Base-by-base conservation (phyloP, 371 early-diverging fungal species). In the Mortierella sp. region DNA sequence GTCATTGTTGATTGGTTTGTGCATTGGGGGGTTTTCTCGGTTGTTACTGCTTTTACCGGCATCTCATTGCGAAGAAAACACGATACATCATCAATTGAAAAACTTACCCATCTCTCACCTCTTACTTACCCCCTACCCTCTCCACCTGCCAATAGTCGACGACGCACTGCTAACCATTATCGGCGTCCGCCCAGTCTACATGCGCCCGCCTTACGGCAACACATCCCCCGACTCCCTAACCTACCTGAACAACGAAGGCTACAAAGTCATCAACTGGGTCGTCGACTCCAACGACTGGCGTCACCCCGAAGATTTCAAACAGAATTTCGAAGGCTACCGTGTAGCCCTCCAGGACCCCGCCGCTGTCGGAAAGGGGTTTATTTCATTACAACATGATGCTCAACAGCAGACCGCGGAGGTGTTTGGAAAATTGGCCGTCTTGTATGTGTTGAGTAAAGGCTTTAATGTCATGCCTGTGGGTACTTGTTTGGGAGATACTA, bases 161-260 rank as follows among this genome's bases (percentile, higher is more conserved):
- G 79, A 79, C 48, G 73, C 70, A 4, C 74, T 78, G 4, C 41
- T 74, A 32, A 58, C 49, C 3, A 75, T 80, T 27, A 92, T 90
- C 60, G 93, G 94, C n/a, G 75, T 78, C 11, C 87, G 84, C 27
- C 90, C 90, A 3, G 72, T 84, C 29, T 89, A 89, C 75, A 83
- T 83, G 82, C 86, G 91, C 11, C 92, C 93, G 38, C 93, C 95
- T 14, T 93, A 90, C 77, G 92, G 92, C 44, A 92, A 92, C 81
- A 90, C 89, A 43, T 92, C 93, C 79, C 89, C 91, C 72, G 87
- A 91, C 38, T 90, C 90, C 24, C 75, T 77, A 4, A 87, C 89
- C 43, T 89, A 90, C n/a, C 76, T 80, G 10, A 65, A 51, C 38
- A 35, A 27, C 18, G 44, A 63, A 4, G 92, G 92, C 11, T 91